A percentile compares a stretch with the other conserved stretches of the same genome.
Conservation (phyloP, 2,329 filamentous ascomycete species). For the Talaromyces sp. region DNA sequence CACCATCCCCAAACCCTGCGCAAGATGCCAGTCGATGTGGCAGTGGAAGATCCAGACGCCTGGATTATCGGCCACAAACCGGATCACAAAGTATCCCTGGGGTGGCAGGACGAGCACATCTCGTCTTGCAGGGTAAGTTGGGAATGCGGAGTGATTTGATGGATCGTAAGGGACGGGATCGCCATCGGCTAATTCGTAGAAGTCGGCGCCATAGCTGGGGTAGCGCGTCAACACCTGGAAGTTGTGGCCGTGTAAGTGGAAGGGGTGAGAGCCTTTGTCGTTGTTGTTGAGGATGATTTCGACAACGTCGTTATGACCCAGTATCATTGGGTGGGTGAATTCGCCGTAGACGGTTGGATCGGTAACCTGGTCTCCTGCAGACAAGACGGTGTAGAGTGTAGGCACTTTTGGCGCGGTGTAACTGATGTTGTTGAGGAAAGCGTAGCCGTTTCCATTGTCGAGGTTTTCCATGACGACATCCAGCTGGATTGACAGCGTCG, state of each 20-base stretch:
- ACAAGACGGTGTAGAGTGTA: conserved; percentile 69
- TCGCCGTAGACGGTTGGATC: conserved; percentile 62
- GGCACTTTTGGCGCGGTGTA: conserved; percentile 73
- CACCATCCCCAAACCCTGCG: conserved; percentile 63
- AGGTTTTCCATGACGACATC: conserved; percentile 69
- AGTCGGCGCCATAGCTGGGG: conserved; percentile 53
- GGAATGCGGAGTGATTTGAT: conserved; percentile 40
- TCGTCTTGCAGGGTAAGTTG: conserved; percentile 59
- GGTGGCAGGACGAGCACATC: conserved; percentile 66
- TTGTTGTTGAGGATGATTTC: conserved; percentile 46
- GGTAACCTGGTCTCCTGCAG: conserved; percentile 52
- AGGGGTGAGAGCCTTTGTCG: conserved; percentile 46
- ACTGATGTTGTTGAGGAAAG: conserved; percentile 73
- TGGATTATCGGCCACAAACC: conserved; percentile 45
- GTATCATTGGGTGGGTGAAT: conserved; percentile 54
- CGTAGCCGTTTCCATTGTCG: conserved; percentile 63
- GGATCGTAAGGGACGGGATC: conserved; percentile 31
- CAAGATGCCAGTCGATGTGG: conserved; percentile 75
- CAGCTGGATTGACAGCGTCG: conserved; percentile 54
- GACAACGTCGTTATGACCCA: conserved; percentile 40
- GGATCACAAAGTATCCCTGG: conserved; percentile 64
- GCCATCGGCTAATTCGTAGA: conserved; percentile 48
- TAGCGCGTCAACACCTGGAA: conserved; percentile 67
- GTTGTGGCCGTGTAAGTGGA: conserved; percentile 55
- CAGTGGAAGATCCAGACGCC: conserved; percentile 72